These are phyloP conservation scores for Flammula alnicola DNA, from an alignment of 1,284 basidiomycete species.

Conservation along the genomic window DNA sequence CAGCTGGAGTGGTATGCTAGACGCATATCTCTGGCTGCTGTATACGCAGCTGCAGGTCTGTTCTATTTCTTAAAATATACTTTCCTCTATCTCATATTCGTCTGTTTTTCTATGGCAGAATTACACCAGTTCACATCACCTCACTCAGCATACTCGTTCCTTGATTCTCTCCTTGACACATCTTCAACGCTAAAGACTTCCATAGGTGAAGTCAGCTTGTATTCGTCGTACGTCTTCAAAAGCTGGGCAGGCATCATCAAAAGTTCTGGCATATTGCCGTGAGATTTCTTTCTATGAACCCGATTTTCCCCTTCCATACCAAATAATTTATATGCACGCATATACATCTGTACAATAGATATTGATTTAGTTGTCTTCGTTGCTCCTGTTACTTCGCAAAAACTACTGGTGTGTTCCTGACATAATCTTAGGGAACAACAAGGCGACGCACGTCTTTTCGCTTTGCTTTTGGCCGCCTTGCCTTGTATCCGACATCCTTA, in stretches of 20 bases:
- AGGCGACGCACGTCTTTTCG: too few species aligned
- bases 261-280: slow-evolving; percentile 59
- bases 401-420: too few species aligned
- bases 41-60: slow-evolving; percentile 68
- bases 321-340: too few species aligned
- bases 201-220: slow-evolving; percentile 54
- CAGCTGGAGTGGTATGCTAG: slow-evolving; percentile 73
- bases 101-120: slow-evolving; percentile 44
- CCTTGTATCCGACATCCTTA: too few species aligned
- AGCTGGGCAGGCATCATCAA: slow-evolving; percentile 72
- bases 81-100: not conserved
- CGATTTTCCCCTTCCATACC: too few species aligned
- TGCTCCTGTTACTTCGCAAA: too few species aligned
- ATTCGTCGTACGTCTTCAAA: slow-evolving; percentile 60
- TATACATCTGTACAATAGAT: too few species aligned
- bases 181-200: slow-evolving; percentile 47
- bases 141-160: slow-evolving; percentile 61
- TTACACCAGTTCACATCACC: slow-evolving; percentile 78
- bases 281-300: too few species aligned
- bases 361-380: too few species aligned
- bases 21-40: slow-evolving; percentile 60
- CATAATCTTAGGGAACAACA: too few species aligned
- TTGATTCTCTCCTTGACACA: slow-evolving; percentile 61
- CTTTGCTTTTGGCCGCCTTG: too few species aligned
- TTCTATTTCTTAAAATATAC: slow-evolving; percentile 17